phyloP scores from a whole-genome alignment of 495 filamentous ascomycete genomes.

The Aspergillus ellipticus region DNA sequence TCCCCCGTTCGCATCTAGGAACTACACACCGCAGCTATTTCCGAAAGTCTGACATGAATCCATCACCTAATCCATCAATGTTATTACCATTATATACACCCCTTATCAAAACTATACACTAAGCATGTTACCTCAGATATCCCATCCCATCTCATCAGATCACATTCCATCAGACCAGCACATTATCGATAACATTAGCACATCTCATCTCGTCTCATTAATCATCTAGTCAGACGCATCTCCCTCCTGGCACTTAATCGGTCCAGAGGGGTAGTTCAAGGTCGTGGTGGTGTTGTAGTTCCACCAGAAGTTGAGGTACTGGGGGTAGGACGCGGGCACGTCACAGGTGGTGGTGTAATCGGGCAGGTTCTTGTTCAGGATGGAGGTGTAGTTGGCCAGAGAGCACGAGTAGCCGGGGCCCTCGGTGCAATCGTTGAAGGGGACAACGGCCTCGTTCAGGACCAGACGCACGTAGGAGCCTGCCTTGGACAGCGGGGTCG shows the following conservation, averaged over 20 bases:
- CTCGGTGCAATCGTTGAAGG: not conserved
- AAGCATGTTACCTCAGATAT: not conserved
- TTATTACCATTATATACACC: not conserved
- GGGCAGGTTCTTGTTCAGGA: not conserved
- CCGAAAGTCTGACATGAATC: not conserved
- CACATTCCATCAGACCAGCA: not conserved
- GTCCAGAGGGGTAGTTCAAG: not conserved
- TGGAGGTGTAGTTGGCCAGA: not conserved
- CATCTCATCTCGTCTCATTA: not conserved
- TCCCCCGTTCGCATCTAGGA: too few species aligned
- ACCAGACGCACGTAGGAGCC: not conserved
- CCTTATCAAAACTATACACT: not conserved
- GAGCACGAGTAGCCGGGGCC: not conserved
- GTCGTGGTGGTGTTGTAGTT: slow-evolving; percentile 4
- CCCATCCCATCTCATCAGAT: too few species aligned
- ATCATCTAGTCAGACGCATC: not conserved
- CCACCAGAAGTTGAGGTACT: slow-evolving; percentile 10
- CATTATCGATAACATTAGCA: not conserved
- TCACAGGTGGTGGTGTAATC: slow-evolving; percentile 1
- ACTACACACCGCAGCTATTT: not conserved
- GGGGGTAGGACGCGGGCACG: slow-evolving; percentile 1
- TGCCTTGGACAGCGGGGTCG: not conserved
- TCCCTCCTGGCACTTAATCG: not conserved
- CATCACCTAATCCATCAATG: not conserved
- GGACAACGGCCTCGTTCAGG: not conserved